A percentile compares a stretch with the other conserved stretches of the same genome.
These are phyloP conservation scores for Saccharomycopsis selenospora DNA, from an alignment of 805 yeast genomes.

Conservation along the genomic window DNA sequence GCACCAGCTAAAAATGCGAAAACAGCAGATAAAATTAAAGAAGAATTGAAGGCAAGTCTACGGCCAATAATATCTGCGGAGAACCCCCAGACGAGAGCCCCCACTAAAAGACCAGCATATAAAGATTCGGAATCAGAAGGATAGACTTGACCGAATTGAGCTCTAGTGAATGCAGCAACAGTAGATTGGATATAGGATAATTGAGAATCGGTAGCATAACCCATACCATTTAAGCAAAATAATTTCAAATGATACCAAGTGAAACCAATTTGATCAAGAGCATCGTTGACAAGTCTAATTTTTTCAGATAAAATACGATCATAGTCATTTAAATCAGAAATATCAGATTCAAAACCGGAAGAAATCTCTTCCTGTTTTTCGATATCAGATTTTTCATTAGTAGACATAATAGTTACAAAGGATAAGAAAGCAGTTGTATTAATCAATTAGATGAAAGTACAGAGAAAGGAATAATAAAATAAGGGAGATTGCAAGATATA, in stretches of 20 bases:
- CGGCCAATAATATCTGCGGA: slow-evolving; percentile 51
- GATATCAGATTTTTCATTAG: neutral
- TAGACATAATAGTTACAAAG: neutral
- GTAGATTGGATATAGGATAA: slow-evolving; percentile 41
- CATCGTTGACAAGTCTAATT: slow-evolving; percentile 39
- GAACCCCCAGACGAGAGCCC: slow-evolving; percentile 52
- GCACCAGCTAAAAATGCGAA: slow-evolving; percentile 52
- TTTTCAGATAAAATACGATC: slow-evolving; percentile 35
- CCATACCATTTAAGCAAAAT: slow-evolving; percentile 48
- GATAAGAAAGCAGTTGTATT: neutral
- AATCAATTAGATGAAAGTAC: neutral
- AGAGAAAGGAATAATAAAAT: neutral
- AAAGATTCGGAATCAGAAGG: slow-evolving; percentile 40
- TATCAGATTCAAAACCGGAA: slow-evolving; percentile 3
- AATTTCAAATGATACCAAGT: slow-evolving; percentile 46
- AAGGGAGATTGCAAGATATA: neutral
- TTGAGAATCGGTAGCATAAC: slow-evolving; percentile 50
- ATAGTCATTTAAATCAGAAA: slow-evolving; percentile 15
- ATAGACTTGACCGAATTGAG: slow-evolving; percentile 39
- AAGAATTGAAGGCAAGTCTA: slow-evolving; percentile 42
- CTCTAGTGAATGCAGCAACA: slow-evolving; percentile 39
- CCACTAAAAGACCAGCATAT: slow-evolving; percentile 45
- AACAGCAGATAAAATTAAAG: slow-evolving; percentile 40
- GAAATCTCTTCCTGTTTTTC: neutral
- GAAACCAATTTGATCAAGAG: slow-evolving; percentile 53